Evolutionary conservation across 441 rosid species (phyloP).

Genomic region (Adansonia grandidieri): DNA sequence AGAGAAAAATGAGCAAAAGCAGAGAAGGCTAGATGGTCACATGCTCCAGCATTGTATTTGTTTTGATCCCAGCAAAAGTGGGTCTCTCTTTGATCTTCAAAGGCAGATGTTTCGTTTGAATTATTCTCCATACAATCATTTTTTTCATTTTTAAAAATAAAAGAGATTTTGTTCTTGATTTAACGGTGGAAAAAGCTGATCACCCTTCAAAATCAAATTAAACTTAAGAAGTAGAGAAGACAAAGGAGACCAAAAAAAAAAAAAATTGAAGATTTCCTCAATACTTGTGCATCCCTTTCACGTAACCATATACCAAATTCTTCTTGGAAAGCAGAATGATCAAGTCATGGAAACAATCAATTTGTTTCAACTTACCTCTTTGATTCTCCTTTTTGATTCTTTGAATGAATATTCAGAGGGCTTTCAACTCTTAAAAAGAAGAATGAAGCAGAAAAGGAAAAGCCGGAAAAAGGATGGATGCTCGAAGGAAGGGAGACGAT

Average conservation of each 20-base stretch:
- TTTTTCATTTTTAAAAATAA: conserved; percentile 23
- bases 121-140: conserved; percentile 44
- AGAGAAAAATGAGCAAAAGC: conserved; percentile 1
- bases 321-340: neutral
- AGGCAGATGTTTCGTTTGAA: conserved; percentile 35
- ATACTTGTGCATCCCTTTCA: neutral
- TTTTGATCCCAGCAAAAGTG: conserved; percentile 39
- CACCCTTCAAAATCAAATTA: conserved; percentile 18
- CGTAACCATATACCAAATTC: neutral
- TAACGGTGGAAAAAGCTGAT: conserved; percentile 41
- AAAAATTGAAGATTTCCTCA: neutral
- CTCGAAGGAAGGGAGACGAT: neutral
- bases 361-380: neutral
- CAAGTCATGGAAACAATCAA: neutral
- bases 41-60: conserved; percentile 33
- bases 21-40: conserved; percentile 26
- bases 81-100: conserved; percentile 39
- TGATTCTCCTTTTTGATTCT: neutral
- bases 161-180: conserved; percentile 41
- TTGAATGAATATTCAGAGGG: neutral
- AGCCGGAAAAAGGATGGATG: neutral
- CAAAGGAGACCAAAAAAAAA: neutral
- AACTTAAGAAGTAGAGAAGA: neutral
- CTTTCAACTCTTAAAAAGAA: neutral
- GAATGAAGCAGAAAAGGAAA: neutral